Evolutionary conservation across 2,329 filamentous ascomycete species (phyloP).

Genomic region (Fusarium zealandicum): DNA sequence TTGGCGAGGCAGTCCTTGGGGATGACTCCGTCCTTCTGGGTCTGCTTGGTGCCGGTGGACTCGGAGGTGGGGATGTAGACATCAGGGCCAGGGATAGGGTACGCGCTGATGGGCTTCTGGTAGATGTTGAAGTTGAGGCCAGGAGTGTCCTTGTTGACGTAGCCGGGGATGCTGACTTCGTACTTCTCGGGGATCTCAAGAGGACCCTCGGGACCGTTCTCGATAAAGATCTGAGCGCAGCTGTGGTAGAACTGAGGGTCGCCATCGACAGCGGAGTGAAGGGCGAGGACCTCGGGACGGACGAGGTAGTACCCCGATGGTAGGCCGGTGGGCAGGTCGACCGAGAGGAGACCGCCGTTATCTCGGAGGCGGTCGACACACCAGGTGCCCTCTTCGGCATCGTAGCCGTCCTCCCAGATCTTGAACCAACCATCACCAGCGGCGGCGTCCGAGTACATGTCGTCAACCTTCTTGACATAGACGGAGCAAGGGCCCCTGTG

Average conservation of each 20-base stretch:
- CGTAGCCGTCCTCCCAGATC: conserved; percentile 74
- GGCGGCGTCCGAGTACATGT: conserved; percentile 60
- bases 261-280: conserved; percentile 66
- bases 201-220: conserved; percentile 53
- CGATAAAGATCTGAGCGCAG: conserved; percentile 74
- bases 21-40: conserved; percentile 55
- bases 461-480: conserved; percentile 74
- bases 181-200: conserved; percentile 56
- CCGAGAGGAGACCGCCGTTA: conserved; percentile 68
- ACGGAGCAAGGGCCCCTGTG: conserved; percentile 76
- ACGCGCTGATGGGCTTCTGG: conserved; percentile 51
- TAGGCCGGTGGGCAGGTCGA: conserved; percentile 67
- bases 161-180: conserved; percentile 71
- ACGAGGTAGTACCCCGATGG: conserved; percentile 74
- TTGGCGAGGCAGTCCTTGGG: conserved; percentile 66
- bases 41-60: conserved; percentile 27
- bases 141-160: conserved; percentile 62
- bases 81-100: conserved; percentile 63
- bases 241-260: conserved; percentile 78
- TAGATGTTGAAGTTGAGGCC: conserved; percentile 73
- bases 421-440: conserved; percentile 79
- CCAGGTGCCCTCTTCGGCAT: conserved; percentile 64
- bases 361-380: conserved; percentile 73
- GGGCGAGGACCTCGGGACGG: conserved; percentile 72
- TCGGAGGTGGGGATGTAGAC: conserved; percentile 55